Base-by-base conservation (phyloP, 2,329 filamentous ascomycete genomes). In the Parastagonospora avenae region DNA sequence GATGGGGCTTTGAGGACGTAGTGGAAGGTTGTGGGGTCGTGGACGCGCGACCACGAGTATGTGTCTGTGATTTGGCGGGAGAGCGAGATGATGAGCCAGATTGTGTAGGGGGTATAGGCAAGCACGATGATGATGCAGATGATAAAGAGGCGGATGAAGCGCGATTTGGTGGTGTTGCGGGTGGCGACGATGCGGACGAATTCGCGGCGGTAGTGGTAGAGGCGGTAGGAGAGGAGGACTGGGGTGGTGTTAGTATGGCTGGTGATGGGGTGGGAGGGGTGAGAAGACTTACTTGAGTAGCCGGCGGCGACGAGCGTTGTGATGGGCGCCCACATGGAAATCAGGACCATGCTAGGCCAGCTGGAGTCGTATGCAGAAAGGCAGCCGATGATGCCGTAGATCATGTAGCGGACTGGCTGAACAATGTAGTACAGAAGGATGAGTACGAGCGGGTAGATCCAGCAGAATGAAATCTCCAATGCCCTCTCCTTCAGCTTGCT, bases 111-210 rank as follows among this genome's bases (percentile, higher is more conserved):
- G 1, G 86, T 68, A 54, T 82, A 80, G 33, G 80, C 62, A 33
- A 81, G 11, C 28, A 83, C 69, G 50, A 82, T 68, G 19, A 78
- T 62, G 7, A 82, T 44, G 29, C 85, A 78, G 65, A 89, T 79
- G 39, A 83, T 62, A 57, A 85, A 84, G 38, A 85, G 80, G 33
- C 86, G 81, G 46, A 86, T 58, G 74, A 89, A 89, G 50, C 84
- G 80, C 1, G 82, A 82, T 44, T 82, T 82, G 46, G 74, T 86
- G 32, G 82, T 78, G 42, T 80, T 80, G 48, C 78, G 78, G 36
- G 79, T 77, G 10, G 75, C 72, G 8, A 89, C 74, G 33, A 89
- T 80, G 14, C 76, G 69, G 24, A 79, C 76, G 59, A 89, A 85
- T 45, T 84, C 79, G 31, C 73, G 75, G 44, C 84, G 81, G 66